phyloP scores from a whole-genome alignment of 768 basidiomycete species.

The Boletus sp. region DNA sequence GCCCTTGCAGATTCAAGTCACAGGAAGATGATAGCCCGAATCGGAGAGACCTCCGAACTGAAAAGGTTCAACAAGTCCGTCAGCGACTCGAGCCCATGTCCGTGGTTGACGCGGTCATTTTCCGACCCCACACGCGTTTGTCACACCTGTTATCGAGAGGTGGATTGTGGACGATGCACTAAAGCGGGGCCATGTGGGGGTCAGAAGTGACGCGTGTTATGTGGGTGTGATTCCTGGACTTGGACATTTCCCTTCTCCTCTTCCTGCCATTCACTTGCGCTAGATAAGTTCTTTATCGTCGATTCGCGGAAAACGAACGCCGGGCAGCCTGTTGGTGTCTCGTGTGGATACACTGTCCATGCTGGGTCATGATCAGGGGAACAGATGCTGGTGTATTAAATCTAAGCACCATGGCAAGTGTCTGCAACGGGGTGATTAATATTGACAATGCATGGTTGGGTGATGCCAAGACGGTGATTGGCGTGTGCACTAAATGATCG shows the following conservation, averaged over 20 bases:
- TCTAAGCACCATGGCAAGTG: no score
- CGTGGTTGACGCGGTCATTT: background rate
- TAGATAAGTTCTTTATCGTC: background rate
- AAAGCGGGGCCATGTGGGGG: background rate
- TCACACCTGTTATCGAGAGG: background rate
- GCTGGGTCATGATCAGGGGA: background rate
- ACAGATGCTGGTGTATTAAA: background rate
- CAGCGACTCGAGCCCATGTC: background rate
- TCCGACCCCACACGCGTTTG: background rate
- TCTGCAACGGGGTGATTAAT: no score
- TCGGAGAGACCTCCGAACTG: background rate
- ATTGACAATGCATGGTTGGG: background rate
- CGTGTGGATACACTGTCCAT: background rate
- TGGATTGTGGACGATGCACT: background rate
- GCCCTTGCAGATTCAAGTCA: background rate
- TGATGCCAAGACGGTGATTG: constrained; percentile 3
- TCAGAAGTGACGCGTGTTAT: background rate
- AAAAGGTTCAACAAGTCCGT: background rate
- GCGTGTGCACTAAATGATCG: constrained; percentile 27
- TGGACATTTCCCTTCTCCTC: background rate
- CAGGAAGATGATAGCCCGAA: background rate
- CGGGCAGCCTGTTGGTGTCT: background rate
- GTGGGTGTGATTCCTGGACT: background rate
- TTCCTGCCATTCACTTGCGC: background rate
- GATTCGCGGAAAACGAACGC: background rate